Conservation (phyloP, 1,284 basidiomycete species). For the Cryptococcus amylolentus region DNA sequence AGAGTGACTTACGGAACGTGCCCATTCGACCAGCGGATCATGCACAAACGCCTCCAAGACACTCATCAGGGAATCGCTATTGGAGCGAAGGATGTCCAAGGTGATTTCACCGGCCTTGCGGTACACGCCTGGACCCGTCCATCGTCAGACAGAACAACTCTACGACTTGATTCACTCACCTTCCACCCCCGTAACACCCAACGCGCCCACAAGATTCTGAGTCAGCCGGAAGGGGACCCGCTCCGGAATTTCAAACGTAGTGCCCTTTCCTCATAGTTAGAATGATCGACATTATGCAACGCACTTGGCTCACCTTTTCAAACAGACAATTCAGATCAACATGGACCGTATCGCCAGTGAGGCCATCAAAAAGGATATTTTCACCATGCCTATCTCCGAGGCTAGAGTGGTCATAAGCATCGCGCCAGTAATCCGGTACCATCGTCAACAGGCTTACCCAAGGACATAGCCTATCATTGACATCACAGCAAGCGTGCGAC, state of each 20-base stretch:
- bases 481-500: constrained; percentile 92
- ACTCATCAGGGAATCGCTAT: constrained; percentile 92
- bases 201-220: constrained; percentile 86
- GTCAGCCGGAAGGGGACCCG: constrained; percentile 93
- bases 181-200: constrained; percentile 92
- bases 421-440: too few species aligned
- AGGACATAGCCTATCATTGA: constrained; percentile 98
- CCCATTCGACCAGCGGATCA: constrained; percentile 96
- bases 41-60: constrained; percentile 97
- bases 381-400: constrained; percentile 97
- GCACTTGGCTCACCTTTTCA: constrained; percentile 64
- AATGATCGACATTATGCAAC: background rate
- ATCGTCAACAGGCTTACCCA: constrained; percentile 59
- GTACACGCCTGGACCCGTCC: constrained; percentile 65
- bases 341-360: constrained; percentile 88
- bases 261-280: constrained; percentile 58
- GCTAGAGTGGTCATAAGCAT: constrained; percentile 51
- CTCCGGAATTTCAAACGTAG: constrained; percentile 84
- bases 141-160: background rate
- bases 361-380: constrained; percentile 89
- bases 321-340: constrained; percentile 99
- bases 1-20: constrained; percentile 57
- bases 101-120: constrained; percentile 91
- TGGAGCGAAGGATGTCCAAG: constrained; percentile 78
- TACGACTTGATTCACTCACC: constrained; percentile 52